Evolutionary conservation across 2,329 filamentous ascomycete genomes (phyloP), one percentile per base, ranked within the genome.

Genomic region (Tolypocladium album): DNA sequence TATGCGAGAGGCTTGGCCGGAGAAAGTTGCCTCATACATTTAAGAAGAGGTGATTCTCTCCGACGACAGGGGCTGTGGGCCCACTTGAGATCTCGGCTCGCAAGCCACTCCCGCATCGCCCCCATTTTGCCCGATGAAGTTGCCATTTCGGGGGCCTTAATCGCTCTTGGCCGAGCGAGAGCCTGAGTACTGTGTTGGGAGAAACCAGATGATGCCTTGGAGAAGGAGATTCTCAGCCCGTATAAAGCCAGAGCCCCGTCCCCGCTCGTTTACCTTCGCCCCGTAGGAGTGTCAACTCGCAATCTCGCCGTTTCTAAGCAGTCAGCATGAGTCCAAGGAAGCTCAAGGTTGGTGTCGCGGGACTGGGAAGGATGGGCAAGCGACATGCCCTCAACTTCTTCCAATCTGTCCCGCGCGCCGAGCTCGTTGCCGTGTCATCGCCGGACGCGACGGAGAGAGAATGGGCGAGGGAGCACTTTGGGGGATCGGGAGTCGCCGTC

Each of bases 321-420:
- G n/a, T n/a, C n/a, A 60, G 36, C 55, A 64, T 69, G 68, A 24
- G 59, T 27, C 63, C 69, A 27, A 59, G 61, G 56, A 73, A 70
- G 63, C 68, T 79, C 59, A 71, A 76, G 63, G 69, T 81, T 63
- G 79, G 72, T 58, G 76, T 77, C 57, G 77, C 76, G 45, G 79
- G 79, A 55, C 77, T 82, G 56, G 79, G 79, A 39, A 77, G 79
- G 64, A 82, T 82, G 77, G 79, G 79, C 56, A 75, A 77, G 61
- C 74, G 78, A n/a, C 79, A 82, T 69, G 79, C 77, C 58, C 67
- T 77, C 55, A 79, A 78, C 64, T 75, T 80, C 60, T 69, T 80
- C 56, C 68, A 78, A 60, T 71, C 72, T 36, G 75, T 75, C 8
- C 77, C 78, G 34, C 74, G 77, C 50, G 78, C 79, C 50, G 68